Conservation (phyloP, 1,284 basidiomycete species). For the Sanguinoderma infundibulare region DNA sequence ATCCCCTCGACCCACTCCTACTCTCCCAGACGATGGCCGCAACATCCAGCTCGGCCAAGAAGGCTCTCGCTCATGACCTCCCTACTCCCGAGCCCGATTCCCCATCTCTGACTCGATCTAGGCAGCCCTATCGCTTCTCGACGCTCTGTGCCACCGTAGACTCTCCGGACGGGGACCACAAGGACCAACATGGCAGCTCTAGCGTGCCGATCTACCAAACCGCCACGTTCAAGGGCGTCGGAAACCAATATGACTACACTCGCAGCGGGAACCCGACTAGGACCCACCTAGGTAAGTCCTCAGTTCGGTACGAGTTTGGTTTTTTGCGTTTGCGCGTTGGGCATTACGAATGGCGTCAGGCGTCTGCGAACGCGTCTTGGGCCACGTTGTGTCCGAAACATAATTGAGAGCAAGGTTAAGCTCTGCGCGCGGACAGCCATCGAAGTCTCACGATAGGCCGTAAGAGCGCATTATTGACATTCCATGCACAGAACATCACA, state of each 20-base stretch:
- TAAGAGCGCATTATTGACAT: background rate
- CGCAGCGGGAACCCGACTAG: conserved; percentile 97
- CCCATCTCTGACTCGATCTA: conserved; percentile 51
- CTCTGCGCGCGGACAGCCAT: background rate
- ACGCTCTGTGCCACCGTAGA: conserved; percentile 94
- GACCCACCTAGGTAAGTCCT: conserved; percentile 82
- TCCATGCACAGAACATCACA: conserved; percentile 79
- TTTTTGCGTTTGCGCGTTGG: background rate
- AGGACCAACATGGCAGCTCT: conserved; percentile 95
- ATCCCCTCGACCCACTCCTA: background rate
- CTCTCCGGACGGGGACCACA: conserved; percentile 68
- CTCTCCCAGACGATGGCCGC: conserved; percentile 17
- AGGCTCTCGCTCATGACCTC: conserved; percentile 42
- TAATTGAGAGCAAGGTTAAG: background rate
- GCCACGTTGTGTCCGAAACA: background rate
- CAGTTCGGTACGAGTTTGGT: background rate
- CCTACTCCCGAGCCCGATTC: conserved; percentile 82
- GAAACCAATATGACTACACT: conserved; percentile 92
- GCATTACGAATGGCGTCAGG: background rate
- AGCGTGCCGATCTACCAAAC: conserved; percentile 98
- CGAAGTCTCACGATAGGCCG: background rate
- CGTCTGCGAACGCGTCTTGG: background rate
- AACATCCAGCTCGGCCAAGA: conserved; percentile 17
- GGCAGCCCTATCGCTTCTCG: conserved; percentile 80
- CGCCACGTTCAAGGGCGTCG: conserved; percentile 96